These are phyloP conservation scores for Lactarius sanguifluus DNA, from an alignment of 768 basidiomycete genomes.

Conservation along the genomic window DNA sequence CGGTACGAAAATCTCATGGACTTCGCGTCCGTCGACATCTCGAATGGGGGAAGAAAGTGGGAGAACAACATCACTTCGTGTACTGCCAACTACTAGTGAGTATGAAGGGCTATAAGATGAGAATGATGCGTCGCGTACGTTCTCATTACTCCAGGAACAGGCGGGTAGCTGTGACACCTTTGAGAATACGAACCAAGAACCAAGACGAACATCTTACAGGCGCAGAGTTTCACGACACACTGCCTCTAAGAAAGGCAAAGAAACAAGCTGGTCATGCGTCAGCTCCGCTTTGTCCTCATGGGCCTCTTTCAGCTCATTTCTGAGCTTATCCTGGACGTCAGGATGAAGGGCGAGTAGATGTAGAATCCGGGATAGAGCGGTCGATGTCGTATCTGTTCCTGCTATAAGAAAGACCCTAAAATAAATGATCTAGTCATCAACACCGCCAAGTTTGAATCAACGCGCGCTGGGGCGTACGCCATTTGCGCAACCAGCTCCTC, in stretches of 20 bases:
- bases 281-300: constrained; percentile 31
- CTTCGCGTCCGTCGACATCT: not conserved
- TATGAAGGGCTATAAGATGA: not conserved
- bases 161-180: not conserved
- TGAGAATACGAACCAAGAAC: not conserved
- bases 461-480: constrained; percentile 25
- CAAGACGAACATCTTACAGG: constrained; percentile 29
- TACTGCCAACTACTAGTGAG: too few relatives aligned
- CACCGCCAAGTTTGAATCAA: not conserved
- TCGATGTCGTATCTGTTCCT: constrained; percentile 36
- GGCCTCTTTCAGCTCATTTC: constrained; percentile 7
- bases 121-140: not conserved
- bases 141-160: not conserved
- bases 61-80: not conserved
- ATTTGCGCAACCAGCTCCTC: constrained; percentile 41
- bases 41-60: not conserved
- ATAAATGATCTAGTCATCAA: not conserved
- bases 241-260: constrained; percentile 39
- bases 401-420: constrained; percentile 32
- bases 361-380: constrained; percentile 30
- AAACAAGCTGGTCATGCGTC: constrained; percentile 36
- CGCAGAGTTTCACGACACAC: constrained; percentile 32
- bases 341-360: constrained; percentile 32
- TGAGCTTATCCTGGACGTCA: too few relatives aligned
- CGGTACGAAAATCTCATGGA: constrained; percentile 31